Percentiles rank a stretch among this genome's conserved stretches.
Conservation (phyloP, 495 filamentous ascomycete species). For the Podospora pseudoanserina region DNA sequence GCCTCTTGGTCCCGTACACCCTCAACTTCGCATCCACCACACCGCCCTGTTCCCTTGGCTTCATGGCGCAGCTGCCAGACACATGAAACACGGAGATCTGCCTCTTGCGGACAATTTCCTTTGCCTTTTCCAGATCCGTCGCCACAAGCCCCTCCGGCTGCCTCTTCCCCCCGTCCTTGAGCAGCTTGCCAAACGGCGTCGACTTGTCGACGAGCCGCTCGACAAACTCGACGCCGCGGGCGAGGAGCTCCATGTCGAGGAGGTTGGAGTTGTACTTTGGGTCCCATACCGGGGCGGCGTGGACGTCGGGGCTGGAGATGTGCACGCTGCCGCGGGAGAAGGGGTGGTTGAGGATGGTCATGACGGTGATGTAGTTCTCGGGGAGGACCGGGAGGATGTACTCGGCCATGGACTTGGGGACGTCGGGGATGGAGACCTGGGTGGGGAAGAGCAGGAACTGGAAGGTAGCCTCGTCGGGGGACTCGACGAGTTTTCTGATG, state of each 20-base stretch:
- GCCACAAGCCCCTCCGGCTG: constrained; percentile 20
- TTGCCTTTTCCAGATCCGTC: constrained; percentile 35
- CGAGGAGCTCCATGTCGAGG: constrained; percentile 49
- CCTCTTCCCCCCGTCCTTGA: constrained; percentile 34
- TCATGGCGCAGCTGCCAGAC: constrained; percentile 38
- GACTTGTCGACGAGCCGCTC: constrained; percentile 42
- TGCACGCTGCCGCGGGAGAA: constrained; percentile 59
- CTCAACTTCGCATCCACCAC: constrained; percentile 41
- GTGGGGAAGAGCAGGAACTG: constrained; percentile 42
- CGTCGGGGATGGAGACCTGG: constrained; percentile 33
- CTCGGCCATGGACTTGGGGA: constrained; percentile 34
- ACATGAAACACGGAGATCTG: constrained; percentile 41
- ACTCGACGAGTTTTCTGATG: constrained; percentile 33
- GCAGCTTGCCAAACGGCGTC: constrained; percentile 33
- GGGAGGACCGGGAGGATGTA: constrained; percentile 29
- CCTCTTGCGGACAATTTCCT: constrained; percentile 35
- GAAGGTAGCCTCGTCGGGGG: constrained; percentile 28
- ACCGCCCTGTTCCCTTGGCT: constrained; percentile 36
- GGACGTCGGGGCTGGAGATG: constrained; percentile 40
- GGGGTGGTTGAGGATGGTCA: constrained; percentile 44
- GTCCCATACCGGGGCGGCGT: constrained; percentile 44
- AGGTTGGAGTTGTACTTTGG: constrained; percentile 54
- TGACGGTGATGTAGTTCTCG: constrained; percentile 43
- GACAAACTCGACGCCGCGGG: constrained; percentile 45
- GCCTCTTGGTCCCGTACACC: constrained; percentile 46